Base-by-base conservation (phyloP, 768 basidiomycete genomes). In the Lentinula sp. region DNA sequence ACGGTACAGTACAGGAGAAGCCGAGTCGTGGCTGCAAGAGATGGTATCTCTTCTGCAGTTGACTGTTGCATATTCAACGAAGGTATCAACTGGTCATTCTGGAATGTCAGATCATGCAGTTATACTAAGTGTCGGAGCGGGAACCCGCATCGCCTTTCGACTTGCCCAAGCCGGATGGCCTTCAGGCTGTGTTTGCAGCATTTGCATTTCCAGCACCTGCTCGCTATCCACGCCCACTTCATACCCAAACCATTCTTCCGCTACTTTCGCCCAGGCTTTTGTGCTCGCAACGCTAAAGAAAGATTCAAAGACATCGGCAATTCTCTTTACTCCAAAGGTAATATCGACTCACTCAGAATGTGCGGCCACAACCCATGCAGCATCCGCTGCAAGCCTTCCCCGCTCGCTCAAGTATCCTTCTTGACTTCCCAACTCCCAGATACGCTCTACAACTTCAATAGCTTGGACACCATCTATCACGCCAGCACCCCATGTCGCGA, bases 341-440 rank as follows among this genome's bases (percentile, higher is more conserved):
- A 21, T 6, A 18, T 37, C n/a, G 13, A 74, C 86, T 72, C 68
- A 87, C 86, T 87, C 84, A 5, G 78, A 80, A 73, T 87, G 85
- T 4, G 85, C 75, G 13, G 82, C 83, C 7, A 86, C 84, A 18
- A 88, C 78, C 73, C 76, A 80, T 5, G 76, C 76, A 9, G 81
- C 84, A 67, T 88, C 86, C 28, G 82, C 81, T 6, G 86, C 85
- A 3, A 88, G 73, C 63, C 78, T 73, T 9, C 86, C 87, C 42
- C 86, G 74, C 71, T 85, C 86, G 66, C 85, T 86, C 77, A 77
- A 80, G 65, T 88, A 88, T 0, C 83, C 84, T 71, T 88, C 87
- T 64, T 81, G 76, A 39, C 84, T 80, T 35, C 81, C 86, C 6
- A 85, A 60, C 9, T 71, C 62, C 86, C 86, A 88, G 23, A 87